Evolutionary conservation across 2,329 filamentous ascomycete species (phyloP).

Genomic region (Huntiella bhutanensis): DNA sequence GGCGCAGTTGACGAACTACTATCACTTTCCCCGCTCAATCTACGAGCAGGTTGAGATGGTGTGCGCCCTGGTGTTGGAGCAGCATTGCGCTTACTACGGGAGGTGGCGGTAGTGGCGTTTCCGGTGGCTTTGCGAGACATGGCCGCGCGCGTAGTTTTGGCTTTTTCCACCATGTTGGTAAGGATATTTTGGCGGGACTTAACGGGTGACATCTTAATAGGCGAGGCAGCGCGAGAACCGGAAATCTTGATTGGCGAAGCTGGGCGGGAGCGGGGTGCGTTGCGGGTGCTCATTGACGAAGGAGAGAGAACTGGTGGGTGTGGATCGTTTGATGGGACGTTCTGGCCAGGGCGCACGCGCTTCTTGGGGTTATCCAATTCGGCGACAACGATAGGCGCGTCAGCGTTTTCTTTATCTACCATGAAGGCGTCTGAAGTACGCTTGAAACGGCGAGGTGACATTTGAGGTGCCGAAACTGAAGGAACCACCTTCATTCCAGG

Average conservation of each 20-base stretch:
- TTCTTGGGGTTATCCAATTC: constrained; percentile 53
- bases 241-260: constrained; percentile 14
- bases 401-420: constrained; percentile 56
- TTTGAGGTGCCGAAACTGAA: constrained; percentile 3
- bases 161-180: constrained; percentile 40
- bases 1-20: constrained; percentile 46
- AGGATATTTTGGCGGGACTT: constrained; percentile 21
- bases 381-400: constrained; percentile 19
- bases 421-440: constrained; percentile 41
- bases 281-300: constrained; percentile 61
- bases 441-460: constrained; percentile 10
- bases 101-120: constrained; percentile 26
- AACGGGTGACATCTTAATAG: constrained; percentile 33
- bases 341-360: constrained; percentile 25
- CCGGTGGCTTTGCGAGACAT: constrained; percentile 27
- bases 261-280: constrained; percentile 25
- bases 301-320: constrained; percentile 55
- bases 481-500: constrained; percentile 12
- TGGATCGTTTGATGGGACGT: constrained; percentile 19
- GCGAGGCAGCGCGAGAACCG: constrained; percentile 19
- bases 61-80: constrained; percentile 23
- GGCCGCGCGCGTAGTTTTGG: constrained; percentile 34
- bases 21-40: constrained; percentile 43
- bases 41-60: constrained; percentile 32
- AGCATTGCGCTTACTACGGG: constrained; percentile 20